Conservation (phyloP, 306 rosid species). For the Mimosa bimucronata region DNA sequence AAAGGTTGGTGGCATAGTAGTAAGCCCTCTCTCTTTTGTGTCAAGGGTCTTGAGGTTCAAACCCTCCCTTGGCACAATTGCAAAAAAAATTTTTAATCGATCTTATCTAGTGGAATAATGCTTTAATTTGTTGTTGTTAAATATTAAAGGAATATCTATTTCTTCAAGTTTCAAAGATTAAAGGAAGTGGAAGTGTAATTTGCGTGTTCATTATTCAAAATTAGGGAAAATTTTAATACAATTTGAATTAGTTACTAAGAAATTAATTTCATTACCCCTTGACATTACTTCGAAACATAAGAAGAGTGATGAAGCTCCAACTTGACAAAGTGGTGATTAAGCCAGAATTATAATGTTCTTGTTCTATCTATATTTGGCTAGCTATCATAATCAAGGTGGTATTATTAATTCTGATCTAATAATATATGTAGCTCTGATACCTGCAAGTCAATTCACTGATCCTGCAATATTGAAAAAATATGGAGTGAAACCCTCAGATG, state of each 20-base stretch:
- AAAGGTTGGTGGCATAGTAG: no score
- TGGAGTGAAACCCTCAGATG: slow-evolving; percentile 52
- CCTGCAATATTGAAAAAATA: slow-evolving; percentile 51
- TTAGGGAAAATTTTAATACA: background rate
- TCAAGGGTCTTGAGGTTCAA: no score
- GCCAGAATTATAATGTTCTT: background rate
- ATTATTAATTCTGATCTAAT: background rate
- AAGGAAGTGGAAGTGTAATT: background rate
- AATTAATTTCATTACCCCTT: background rate
- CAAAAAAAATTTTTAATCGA: no score
- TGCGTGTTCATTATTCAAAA: background rate
- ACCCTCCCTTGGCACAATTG: no score
- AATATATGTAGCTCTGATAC: slow-evolving; percentile 56
- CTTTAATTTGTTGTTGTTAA: no score
- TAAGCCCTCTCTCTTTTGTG: no score
- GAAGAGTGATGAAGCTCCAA: background rate
- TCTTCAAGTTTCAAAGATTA: background rate
- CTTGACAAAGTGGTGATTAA: background rate
- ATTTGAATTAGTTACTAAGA: background rate
- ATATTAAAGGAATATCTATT: no score
- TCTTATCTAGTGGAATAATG: no score
- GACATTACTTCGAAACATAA: background rate
- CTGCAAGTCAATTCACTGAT: slow-evolving; percentile 50
- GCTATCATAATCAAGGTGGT: background rate
- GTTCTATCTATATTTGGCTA: background rate